Evolutionary conservation across 2,329 filamentous ascomycete species (phyloP).

Genomic region (Trichoderma harzianum): DNA sequence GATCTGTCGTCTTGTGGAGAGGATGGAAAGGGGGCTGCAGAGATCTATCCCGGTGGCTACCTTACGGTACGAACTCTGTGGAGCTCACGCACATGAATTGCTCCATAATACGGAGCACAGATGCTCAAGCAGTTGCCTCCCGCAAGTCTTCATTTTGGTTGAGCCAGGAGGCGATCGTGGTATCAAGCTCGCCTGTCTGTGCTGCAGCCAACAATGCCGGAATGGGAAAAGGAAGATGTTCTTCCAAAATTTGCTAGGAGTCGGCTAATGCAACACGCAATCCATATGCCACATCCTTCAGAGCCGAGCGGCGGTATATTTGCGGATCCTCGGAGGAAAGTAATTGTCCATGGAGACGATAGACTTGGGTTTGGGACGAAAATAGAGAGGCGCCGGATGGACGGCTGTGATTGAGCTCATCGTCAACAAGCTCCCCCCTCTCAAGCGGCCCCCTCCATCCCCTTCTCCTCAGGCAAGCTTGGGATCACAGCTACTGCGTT

Average conservation of each 20-base stretch:
- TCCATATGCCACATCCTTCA: background rate
- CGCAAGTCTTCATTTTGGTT: conserved; percentile 8
- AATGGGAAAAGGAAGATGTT: background rate
- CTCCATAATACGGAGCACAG: background rate
- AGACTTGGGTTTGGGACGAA: background rate
- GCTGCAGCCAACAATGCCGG: background rate
- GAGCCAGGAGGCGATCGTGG: background rate
- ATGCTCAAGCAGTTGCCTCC: background rate
- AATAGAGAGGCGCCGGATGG: background rate
- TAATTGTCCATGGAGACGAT: background rate
- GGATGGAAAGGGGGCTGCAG: conserved; percentile 6
- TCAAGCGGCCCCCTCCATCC: background rate
- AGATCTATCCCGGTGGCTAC: background rate
- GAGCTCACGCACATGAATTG: conserved; percentile 5
- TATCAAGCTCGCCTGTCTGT: background rate
- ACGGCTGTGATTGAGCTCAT: background rate
- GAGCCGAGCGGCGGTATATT: background rate
- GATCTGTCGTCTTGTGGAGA: conserved; percentile 2
- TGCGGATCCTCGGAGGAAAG: conserved; percentile 8
- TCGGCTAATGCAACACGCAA: background rate
- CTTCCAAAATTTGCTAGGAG: background rate
- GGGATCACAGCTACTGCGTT: background rate
- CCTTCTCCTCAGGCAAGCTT: background rate
- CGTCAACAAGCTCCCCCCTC: background rate
- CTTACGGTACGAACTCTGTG: background rate